Base-by-base conservation (phyloP, 345 rosid species). In the Euphorbia pulcherrima region DNA sequence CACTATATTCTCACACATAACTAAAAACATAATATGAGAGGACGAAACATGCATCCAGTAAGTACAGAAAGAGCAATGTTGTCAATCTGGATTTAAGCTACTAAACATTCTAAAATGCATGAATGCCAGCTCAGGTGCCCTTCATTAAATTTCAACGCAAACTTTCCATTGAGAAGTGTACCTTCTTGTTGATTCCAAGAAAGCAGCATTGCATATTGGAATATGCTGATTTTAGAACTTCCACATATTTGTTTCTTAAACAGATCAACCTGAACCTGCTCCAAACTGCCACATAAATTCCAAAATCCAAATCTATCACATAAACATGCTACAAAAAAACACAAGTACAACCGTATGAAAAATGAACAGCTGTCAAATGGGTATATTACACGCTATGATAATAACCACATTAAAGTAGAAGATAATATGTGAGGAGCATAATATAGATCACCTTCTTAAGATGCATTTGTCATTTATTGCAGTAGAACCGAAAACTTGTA, bases 211-310 rank as follows among this genome's bases (percentile, higher is more conserved):
- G 83, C 80, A 74, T 89, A 88, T 68, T 87, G 96, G 78, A 79
- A 89, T 72, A 91, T 78, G 84, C 85, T 81, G 60, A 79, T 64
- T 73, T 80, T 82, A 46, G 80, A 67, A 72, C 96, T 91, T 55
- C 92, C 75, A 60, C 85, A 89, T 65, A 94, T 76, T 77, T 91
- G 88, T 76, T 85, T 85, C 81, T 82, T 85, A 84, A 94, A 86
- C 65, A 89, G 62, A 63, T 84, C 83, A 70, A 81, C 87, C 82
- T 94, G 99, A 82, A 83, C 82, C 77, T 83, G 84, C 87, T 91
- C 99, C 88, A 91, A 81, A 86, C 99, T 94, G 97, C 81, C 82
- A 87, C 79, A 80, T 72, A 83, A 79, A 83, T 81, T 77, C 72
- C 79, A 78, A 75, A 77, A 80, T 77, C 80, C 74, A 67, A 75